Conservation (phyloP, 306 rosid genomes). For the Pterocarpus santalinus region DNA sequence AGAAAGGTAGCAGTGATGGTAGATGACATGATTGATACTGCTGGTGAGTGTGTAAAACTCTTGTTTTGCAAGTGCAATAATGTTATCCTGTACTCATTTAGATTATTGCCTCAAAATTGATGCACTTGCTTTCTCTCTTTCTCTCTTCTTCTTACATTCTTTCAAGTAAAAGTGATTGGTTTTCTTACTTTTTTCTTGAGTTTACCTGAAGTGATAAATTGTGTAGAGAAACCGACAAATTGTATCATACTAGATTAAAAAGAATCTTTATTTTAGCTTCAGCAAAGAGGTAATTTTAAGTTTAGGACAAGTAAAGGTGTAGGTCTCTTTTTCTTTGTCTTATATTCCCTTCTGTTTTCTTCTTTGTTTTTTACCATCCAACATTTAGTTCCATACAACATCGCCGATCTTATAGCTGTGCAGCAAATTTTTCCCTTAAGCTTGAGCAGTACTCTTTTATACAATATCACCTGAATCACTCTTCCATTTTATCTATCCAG, state of each 20-base stretch:
- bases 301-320: conserved; percentile 2
- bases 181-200: not conserved
- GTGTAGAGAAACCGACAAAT: conserved; percentile 2
- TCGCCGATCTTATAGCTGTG: too few relatives aligned
- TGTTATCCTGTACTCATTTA: conserved; percentile 28
- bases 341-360: too few relatives aligned
- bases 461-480: too few relatives aligned
- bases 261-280: conserved; percentile 3
- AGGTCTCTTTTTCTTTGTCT: not conserved
- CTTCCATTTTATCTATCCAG: too few relatives aligned
- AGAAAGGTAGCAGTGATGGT: conserved; percentile 98
- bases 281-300: conserved; percentile 7
- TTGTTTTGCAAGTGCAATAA: conserved; percentile 19
- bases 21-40: conserved; percentile 97
- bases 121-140: not conserved
- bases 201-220: not conserved
- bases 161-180: not conserved
- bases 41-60: conserved; percentile 64
- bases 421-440: too few relatives aligned
- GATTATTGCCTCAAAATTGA: conserved; percentile 14
- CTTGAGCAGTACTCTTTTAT: too few relatives aligned
- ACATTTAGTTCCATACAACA: too few relatives aligned
- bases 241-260: not conserved
- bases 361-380: too few relatives aligned
- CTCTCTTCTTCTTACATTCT: not conserved